A percentile compares a stretch with the other conserved stretches of the same genome.
These are phyloP conservation scores for Phytophthora multivora DNA, from an alignment of 352 stramenopile species.

Conservation along the genomic window DNA sequence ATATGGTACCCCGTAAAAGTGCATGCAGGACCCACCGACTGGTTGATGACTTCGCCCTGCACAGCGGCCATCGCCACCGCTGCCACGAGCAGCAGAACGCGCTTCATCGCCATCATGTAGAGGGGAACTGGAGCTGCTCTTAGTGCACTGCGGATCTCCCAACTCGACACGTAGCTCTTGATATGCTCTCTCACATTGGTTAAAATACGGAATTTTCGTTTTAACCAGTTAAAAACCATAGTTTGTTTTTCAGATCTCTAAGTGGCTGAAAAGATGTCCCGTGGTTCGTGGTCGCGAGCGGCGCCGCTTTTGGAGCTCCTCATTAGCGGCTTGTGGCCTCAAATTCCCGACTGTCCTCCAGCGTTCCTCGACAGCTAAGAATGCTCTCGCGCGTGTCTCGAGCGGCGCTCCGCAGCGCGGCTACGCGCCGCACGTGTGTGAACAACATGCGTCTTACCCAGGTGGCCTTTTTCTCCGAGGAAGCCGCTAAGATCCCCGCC, in stretches of 20 bases:
- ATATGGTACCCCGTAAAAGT: neutral
- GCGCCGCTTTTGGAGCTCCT: constrained; percentile 1
- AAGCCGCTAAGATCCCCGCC: constrained; percentile 36
- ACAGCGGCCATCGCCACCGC: constrained; percentile 39
- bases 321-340: constrained; percentile 29
- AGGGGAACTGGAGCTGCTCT: constrained; percentile 4
- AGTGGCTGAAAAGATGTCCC: constrained; percentile 16
- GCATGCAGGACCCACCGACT: constrained; percentile 45
- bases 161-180: constrained; percentile 32
- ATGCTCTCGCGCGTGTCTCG: constrained; percentile 81
- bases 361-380: constrained; percentile 17
- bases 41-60: constrained; percentile 71
- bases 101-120: constrained; percentile 36
- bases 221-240: constrained; percentile 11
- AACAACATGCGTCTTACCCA: constrained; percentile 54
- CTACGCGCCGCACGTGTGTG: constrained; percentile 48
- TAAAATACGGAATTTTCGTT: constrained; percentile 1
- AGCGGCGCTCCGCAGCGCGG: constrained; percentile 57
- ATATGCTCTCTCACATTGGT: constrained; percentile 20
- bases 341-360: constrained; percentile 25
- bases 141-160: constrained; percentile 14
- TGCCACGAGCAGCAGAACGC: constrained; percentile 37
- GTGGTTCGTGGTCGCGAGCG: constrained; percentile 29
- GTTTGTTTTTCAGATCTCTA: neutral
- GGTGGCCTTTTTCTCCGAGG: constrained; percentile 61